Evolutionary conservation across 176 grass and related monocot species (phyloP), one percentile per base, ranked within the genome.

Genomic region (Dendrocalamus sinicus): DNA sequence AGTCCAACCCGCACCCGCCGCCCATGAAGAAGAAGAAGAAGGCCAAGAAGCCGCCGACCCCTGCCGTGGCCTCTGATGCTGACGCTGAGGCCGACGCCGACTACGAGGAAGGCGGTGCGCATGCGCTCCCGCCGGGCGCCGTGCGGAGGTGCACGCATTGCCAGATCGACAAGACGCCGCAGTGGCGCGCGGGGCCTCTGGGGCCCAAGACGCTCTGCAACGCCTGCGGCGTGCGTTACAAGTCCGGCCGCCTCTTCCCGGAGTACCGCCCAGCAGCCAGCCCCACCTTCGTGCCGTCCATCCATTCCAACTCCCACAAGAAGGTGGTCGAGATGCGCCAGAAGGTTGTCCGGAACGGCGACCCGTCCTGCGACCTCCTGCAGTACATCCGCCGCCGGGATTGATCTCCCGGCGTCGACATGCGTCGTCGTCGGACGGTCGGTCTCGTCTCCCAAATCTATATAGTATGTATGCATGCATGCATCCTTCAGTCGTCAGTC

Each of bases 251-350:
- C 41, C 96, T 99, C 41, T 99, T 96, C 87, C 96, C 96, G 5
- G 96, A 99, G 84, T 99, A 99, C 79, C 96, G 96, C 35, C 96
- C 96, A 0, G 96, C 96, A 19, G 93, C 93, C 51, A 99, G 96
- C 90, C 96, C 96, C 67, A 99, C 93, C 54, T 99, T 99, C 74
- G 89, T 99, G 73, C 88, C 96, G 7, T 9, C 82, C 60, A 75
- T 99, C 79, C 96, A 99, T 62, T 99, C 96, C 79, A 99, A 99
- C 72, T 98, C 96, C 11, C 96, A 98, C 85, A 98, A 95, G 92
- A 98, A 95, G 88, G 96, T 98, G 76, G 96, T 98, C 7, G 96
- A 98, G 90, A 95, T 98, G 91, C 91, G 96, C 52, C 85, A 91
- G 64, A 94, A 98, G 81, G 59, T 43, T 28, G 86, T 65, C 40